These are phyloP conservation scores for Penicillium steckii DNA, from an alignment of 495 filamentous ascomycete genomes.

Conservation along the genomic window DNA sequence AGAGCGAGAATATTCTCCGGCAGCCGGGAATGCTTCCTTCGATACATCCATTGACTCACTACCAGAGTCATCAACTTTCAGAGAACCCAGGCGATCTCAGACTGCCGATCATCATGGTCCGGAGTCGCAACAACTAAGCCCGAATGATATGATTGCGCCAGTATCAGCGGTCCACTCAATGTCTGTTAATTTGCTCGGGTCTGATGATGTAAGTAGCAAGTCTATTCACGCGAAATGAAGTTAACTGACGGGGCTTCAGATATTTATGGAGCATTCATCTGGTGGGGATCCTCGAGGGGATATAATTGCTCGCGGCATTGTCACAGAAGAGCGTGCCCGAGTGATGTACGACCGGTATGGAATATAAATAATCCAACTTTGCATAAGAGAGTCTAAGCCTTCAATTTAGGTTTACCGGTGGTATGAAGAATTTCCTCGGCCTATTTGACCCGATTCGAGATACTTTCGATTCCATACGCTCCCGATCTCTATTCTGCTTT, in stretches of 20 bases:
- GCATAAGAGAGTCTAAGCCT: neutral
- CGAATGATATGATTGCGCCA: constrained; percentile 45
- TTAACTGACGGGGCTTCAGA: constrained; percentile 15
- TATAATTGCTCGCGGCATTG: constrained; percentile 39
- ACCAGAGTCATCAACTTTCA: constrained; percentile 20
- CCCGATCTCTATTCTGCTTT: constrained; percentile 44
- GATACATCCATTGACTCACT: constrained; percentile 30
- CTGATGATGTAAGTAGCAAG: constrained; percentile 28
- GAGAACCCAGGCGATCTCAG: constrained; percentile 24
- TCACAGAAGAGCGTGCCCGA: constrained; percentile 39
- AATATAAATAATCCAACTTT: neutral
- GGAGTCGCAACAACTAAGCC: constrained; percentile 40
- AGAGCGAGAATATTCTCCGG: constrained; percentile 34
- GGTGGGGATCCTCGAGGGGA: constrained; percentile 35
- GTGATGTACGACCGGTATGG: constrained; percentile 43
- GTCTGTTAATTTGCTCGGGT: constrained; percentile 42
- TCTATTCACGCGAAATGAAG: neutral
- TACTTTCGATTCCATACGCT: constrained; percentile 44
- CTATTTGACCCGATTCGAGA: constrained; percentile 45
- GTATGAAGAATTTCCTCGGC: constrained; percentile 40
- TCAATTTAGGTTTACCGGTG: constrained; percentile 32
- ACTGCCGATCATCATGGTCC: constrained; percentile 28
- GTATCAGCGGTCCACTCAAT: constrained; percentile 41
- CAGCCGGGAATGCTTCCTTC: constrained; percentile 21
- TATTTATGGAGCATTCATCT: constrained; percentile 37